Evolutionary conservation across 495 filamentous ascomycete species (phyloP), one percentile per base, ranked within the genome.

Genomic region (Penicillium argentinense): DNA sequence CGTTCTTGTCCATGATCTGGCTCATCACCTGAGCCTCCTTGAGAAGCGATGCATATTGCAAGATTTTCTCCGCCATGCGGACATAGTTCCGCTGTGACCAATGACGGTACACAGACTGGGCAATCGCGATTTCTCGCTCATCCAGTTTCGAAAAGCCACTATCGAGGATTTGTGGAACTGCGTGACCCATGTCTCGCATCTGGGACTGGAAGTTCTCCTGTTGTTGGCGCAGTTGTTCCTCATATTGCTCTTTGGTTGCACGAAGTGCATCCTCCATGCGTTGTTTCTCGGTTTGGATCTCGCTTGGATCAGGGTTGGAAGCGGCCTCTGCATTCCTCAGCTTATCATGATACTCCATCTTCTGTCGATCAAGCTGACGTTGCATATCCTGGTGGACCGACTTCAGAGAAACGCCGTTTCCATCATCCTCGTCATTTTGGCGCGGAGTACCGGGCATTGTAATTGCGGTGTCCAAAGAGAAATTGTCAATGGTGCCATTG

Each of bases 11-110:
- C 78, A 98, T 88, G 51, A 91, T 89, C 47, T 96, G 89, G 69
- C 95, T 97, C 87, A 98, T 92, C 39, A 98, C 83, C 62, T 98
- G 93, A 3, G 92, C 95, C 63, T 98, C 93, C 65, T 98, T 98
- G 29, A 97, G 68, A 26, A 81, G 81, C 9, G 87, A 82, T 6
- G 92, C 92, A 66, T 95, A 82, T 54, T 95, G 89, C 18, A 98
- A 66, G 22, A 97, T 82, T 11, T 85, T 83, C 64, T 97, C 93
- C n/a, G 91, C 89, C 87, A 99, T 95, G 42, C 84, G 84, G 39
- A 97, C 88, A 53, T 95, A 96, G 54, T 84, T 89, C 24, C 88
- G 83, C 54, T 86, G 76, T 36, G 84, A 81, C 93, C 93, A 99
- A 50, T 86, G 86, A 53, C 75, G 67, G 42, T 86, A 74, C 4